These are phyloP conservation scores for Lanmaoa pseudosensibilis DNA, from an alignment of 768 basidiomycete genomes.

Conservation along the genomic window DNA sequence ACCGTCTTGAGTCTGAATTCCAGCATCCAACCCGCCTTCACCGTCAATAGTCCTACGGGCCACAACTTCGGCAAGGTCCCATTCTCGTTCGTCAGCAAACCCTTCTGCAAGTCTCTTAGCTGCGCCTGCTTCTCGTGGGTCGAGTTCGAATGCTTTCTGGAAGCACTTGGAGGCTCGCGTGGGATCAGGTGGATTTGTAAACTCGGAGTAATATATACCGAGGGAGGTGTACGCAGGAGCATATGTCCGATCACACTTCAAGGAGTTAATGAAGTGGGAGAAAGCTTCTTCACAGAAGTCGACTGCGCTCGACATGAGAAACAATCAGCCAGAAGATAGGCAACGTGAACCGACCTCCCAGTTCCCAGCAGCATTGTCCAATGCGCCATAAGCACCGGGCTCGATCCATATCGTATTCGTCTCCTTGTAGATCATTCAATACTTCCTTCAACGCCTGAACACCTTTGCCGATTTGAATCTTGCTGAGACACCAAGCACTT, in stretches of 20 bases:
- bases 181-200: constrained; percentile 69
- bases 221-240: constrained; percentile 94
- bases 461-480: constrained; percentile 53
- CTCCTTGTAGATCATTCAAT: constrained; percentile 42
- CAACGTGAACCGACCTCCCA: constrained; percentile 53
- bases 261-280: constrained; percentile 72
- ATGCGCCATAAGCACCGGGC: constrained; percentile 86
- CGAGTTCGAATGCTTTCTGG: constrained; percentile 97
- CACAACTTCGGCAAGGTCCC: constrained; percentile 95
- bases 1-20: constrained; percentile 44
- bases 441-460: constrained; percentile 49
- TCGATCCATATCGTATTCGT: constrained; percentile 53
- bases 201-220: constrained; percentile 83
- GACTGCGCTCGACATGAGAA: constrained; percentile 34
- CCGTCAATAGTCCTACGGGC: constrained; percentile 90
- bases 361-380: constrained; percentile 72
- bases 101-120: constrained; percentile 82
- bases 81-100: constrained; percentile 91
- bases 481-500: constrained; percentile 72
- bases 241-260: constrained; percentile 72
- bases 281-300: constrained; percentile 65
- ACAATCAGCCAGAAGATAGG: not conserved
- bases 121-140: constrained; percentile 83
- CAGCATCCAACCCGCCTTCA: constrained; percentile 77
- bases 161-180: constrained; percentile 91